Evolutionary conservation across 2,329 filamentous ascomycete species (phyloP), one percentile per base, ranked within the genome.

Genomic region (Macrophomina tecta): DNA sequence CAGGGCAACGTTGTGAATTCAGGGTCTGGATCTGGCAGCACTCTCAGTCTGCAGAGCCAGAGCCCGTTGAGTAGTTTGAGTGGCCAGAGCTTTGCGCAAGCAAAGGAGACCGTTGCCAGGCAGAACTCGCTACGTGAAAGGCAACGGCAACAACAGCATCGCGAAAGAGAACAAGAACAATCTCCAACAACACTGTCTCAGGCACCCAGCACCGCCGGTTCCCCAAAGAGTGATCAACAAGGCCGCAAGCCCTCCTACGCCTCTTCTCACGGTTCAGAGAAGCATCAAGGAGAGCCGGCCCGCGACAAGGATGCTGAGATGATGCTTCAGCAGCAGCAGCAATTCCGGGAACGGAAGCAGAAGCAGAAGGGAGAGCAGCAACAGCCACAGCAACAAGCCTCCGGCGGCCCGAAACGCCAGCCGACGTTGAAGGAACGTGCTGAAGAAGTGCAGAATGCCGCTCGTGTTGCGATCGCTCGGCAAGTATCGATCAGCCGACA

Each of bases 371-470:
- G 49, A 12, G 58, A 62, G 16, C 42, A 61, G 28, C 56, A 48
- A 42, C 28, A 7, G 30, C 23, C 23, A 23, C 61, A 64, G n/a
- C 36, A 53, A 28, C 45, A 34, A 18, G 23, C 38, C 14, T n/a
- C 9, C 14, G n/a, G 12, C 11, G 49, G 36, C 18, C 52, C 53
- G 40, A 60, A 23, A 36, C 53, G 64, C 18, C 64, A 66, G 28
- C 64, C 64, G 23, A 66, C 64, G 34, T 36, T 66, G 32, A 66
- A 66, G 56, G 56, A 66, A 23, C 55, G 65, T 23, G 65, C 65
- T 18, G 65, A 66, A 40, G 65, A 66, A 48, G 65, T 66, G 16
- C 65, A 66, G 55, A 48, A 62, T 30, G 65, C 65, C 14, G 49
- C 36, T 34, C 65, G 65, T 38, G 38, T 66, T 8, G 65, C 65